Conservation (phyloP, 257 asterid species). For the Forsythia viridissima region DNA sequence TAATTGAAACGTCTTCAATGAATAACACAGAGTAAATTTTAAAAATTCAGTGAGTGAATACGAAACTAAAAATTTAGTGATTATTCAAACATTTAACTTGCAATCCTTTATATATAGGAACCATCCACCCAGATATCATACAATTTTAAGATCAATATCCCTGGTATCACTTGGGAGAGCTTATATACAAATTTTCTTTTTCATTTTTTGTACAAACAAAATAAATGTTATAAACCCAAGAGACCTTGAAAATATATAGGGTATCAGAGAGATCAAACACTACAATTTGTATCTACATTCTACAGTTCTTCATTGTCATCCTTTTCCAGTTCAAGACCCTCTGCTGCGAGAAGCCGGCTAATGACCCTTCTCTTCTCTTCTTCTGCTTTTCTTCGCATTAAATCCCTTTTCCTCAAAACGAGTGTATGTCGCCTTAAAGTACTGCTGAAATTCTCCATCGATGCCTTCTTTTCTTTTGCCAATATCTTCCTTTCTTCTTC, state of each 20-base stretch:
- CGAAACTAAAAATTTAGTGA: too few species aligned
- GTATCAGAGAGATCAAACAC: neutral
- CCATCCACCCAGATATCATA: neutral
- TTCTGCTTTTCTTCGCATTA: slow-evolving; percentile 75
- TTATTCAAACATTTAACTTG: too few species aligned
- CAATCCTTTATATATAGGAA: too few species aligned
- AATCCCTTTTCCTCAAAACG: slow-evolving; percentile 73
- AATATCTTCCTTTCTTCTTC: slow-evolving; percentile 88
- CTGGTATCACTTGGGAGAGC: neutral
- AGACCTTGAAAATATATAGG: neutral
- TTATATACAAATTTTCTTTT: neutral
- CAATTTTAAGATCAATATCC: neutral
- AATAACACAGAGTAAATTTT: too few species aligned
- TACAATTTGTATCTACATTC: slow-evolving; percentile 6
- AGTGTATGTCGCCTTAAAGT: slow-evolving; percentile 83
- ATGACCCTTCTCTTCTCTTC: slow-evolving; percentile 69
- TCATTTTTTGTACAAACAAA: neutral
- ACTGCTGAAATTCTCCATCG: slow-evolving; percentile 62
- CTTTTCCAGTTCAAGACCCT: slow-evolving; percentile 86
- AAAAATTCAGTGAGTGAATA: too few species aligned
- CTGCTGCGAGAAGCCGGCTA: slow-evolving; percentile 83
- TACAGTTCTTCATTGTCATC: slow-evolving; percentile 56
- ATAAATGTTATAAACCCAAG: neutral
- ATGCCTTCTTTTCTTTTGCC: slow-evolving; percentile 80
- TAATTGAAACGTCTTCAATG: too few species aligned